phyloP scores from a whole-genome alignment of 169 alveolate species.

The Babesia ovata region DNA sequence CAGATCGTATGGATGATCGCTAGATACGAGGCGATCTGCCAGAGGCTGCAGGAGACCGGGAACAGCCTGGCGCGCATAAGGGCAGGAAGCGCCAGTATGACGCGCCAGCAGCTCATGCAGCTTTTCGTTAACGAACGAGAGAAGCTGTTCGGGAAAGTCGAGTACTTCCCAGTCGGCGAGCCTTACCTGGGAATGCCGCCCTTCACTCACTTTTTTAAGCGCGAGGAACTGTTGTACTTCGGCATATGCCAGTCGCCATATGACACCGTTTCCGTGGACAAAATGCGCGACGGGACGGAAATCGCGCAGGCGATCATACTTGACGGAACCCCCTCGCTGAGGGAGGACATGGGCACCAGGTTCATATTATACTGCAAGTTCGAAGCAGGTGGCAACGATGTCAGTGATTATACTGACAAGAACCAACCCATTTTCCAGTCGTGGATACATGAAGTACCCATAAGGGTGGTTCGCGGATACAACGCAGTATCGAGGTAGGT shows the following conservation, averaged over 20 bases:
- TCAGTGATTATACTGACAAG: slow-evolving; percentile 12
- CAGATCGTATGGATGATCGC: slow-evolving; percentile 41
- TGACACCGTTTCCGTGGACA: slow-evolving; percentile 40
- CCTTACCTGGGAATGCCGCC: slow-evolving; percentile 50
- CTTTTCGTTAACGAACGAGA: slow-evolving; percentile 22
- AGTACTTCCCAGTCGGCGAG: slow-evolving; percentile 48
- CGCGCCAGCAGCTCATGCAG: slow-evolving; percentile 29
- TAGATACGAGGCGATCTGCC: slow-evolving; percentile 43
- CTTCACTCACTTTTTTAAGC: slow-evolving; percentile 34
- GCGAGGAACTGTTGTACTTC: slow-evolving; percentile 53
- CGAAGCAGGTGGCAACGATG: slow-evolving; percentile 15
- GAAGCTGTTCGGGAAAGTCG: slow-evolving; percentile 22
- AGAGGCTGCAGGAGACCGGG: slow-evolving; percentile 23
- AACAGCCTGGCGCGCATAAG: slow-evolving; percentile 32
- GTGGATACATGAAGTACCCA: slow-evolving; percentile 60
- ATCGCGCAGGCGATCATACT: slow-evolving; percentile 48
- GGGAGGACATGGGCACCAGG: slow-evolving; percentile 48
- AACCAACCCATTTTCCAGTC: slow-evolving; percentile 42
- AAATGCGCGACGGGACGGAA: slow-evolving; percentile 3
- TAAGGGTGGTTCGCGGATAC: slow-evolving; percentile 50
- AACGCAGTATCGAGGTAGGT: slow-evolving; percentile 41
- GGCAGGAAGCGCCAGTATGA: slow-evolving; percentile 28
- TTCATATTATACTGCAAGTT: slow-evolving; percentile 32
- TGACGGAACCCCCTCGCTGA: slow-evolving; percentile 33
- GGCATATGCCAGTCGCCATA: slow-evolving; percentile 42